Base-by-base conservation (phyloP, 805 yeast species). In the Suhomyces sp. region DNA sequence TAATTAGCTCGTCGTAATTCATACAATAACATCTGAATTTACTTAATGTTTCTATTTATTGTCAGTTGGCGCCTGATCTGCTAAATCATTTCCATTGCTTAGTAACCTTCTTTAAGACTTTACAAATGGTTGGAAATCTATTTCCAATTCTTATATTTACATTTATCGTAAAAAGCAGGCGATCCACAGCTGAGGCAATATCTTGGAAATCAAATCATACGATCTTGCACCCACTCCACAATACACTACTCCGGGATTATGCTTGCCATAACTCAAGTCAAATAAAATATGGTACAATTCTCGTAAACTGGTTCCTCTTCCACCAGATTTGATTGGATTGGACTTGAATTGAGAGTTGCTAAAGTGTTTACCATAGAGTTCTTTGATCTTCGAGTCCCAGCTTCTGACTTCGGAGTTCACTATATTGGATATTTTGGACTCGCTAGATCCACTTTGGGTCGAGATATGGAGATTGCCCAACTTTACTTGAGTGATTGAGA, bases 191-290 rank as follows among this genome's bases (percentile, higher is more conserved):
- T 63, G 66, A 1, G 80, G 78, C 5, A 74, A 54, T 8, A 70
- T 41, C 40, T 66, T 58, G 1, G 74, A 45, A 12, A 74, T 50
- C 57, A 67, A 55, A 45, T 72, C 78, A 55, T 76, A 76, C 2
- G 67, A 51, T 36, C 77, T 60, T 2, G 80, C 76, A 4, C 80
- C 80, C 1, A 72, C 57, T 2, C 80, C 80, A 59, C 74, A 76
- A 56, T 74, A 75, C 13, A 72, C 71, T 5, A 71, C 64, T 2
- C 71, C 52, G 2, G 74, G 69, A 47, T 63, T 63, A 22, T 45
- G 47, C n/a, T 51, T 55, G 10, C 54, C 52, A 53, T 68, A 71
- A 7, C 70, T 64, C 61, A 74, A 64, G 53, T 76, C 80, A 58
- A 72, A 76, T 36, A 76, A 58, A 7, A 67, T 53, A 60, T 76